Base-by-base conservation (phyloP, 208 protist genomes). In the Naegleria fowleri region DNA sequence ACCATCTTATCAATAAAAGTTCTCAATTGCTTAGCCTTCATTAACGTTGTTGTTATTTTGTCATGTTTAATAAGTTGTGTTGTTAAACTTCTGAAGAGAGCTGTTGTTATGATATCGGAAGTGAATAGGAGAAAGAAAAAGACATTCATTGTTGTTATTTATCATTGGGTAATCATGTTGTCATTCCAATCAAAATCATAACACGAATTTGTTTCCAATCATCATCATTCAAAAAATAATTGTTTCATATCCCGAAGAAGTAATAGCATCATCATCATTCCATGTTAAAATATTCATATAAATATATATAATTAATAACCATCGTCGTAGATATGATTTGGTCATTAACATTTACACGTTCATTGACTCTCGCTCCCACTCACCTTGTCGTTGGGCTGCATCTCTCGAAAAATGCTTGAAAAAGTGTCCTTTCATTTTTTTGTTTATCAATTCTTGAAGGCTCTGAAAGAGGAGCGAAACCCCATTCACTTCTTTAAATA, bases 21-120 rank as follows among this genome's bases (percentile, higher is more conserved):
- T 67, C 84, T 55, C 22, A 88, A 29, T 88, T 88, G 51, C 19
- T 88, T 88, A n/a, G 84, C 84, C n/a, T 88, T 88, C 22, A n/a
- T 4, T n/a, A 88, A n/a, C 6, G 84, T 88, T 59, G 84, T 88
- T 59, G 84, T 88, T 67, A 88, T 88, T 59, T 59, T 55, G 33
- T 88, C 84, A 22, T 88, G 84, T 88, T 88, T 88, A 55, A 88
- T 59, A 5, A 88, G n/a, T 5, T 59, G 4, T 9, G 84, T 88
- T 5, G 52, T 59, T 25, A 88, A 67, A 59, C 15, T n/a, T 55
- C 84, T 55, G 19, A 88, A 33, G 5, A 88, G 22, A 55, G 84
- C 84, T 67, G n/a, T n/a, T n/a, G n/a, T n/a, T n/a, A n/a, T n/a
- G n/a, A n/a, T n/a, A n/a, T n/a, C n/a, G n/a, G n/a, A n/a, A n/a